Percentiles rank a stretch among this genome's conserved stretches.
These are phyloP conservation scores for Pythium pyrilobum DNA, from an alignment of 352 stramenopile species.

Conservation along the genomic window DNA sequence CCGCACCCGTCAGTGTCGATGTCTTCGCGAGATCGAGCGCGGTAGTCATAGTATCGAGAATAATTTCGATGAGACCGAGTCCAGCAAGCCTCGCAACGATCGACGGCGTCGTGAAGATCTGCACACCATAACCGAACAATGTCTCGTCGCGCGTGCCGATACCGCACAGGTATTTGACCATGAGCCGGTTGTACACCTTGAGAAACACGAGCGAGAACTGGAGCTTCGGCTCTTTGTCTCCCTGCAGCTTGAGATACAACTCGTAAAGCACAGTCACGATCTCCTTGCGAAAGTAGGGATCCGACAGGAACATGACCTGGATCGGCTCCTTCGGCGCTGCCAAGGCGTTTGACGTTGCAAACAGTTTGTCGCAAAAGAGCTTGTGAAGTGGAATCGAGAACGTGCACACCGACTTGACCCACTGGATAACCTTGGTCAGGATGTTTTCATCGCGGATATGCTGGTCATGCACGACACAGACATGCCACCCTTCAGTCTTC, in stretches of 20 bases:
- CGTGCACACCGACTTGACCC: conserved; percentile 63
- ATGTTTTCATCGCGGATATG: conserved; percentile 73
- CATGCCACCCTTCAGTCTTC: conserved; percentile 75
- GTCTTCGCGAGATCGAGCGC: conserved; percentile 67
- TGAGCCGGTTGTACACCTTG: conserved; percentile 82
- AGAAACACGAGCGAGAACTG: conserved; percentile 88
- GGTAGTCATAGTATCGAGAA: conserved; percentile 73
- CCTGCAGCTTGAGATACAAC: conserved; percentile 93
- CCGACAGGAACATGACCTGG: conserved; percentile 88
- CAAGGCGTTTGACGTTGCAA: conserved; percentile 29
- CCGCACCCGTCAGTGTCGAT: conserved; percentile 24
- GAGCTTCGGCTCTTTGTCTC: conserved; percentile 93
- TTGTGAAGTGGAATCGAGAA: conserved; percentile 57
- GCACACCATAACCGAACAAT: conserved; percentile 90
- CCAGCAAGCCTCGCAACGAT: conserved; percentile 65
- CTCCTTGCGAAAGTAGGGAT: conserved; percentile 94
- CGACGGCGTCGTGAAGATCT: conserved; percentile 92
- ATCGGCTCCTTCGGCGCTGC: conserved; percentile 65
- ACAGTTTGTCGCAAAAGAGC: conserved; percentile 68
- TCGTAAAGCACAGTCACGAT: conserved; percentile 89
- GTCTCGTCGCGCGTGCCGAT: conserved; percentile 89
- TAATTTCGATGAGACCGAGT: conserved; percentile 64
- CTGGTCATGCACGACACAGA: conserved; percentile 68
- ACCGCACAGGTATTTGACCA: conserved; percentile 85
- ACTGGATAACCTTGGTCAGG: conserved; percentile 57